Evolutionary conservation across 495 filamentous ascomycete genomes (phyloP).

Genomic region (Podospora bellae-mahoneyi): DNA sequence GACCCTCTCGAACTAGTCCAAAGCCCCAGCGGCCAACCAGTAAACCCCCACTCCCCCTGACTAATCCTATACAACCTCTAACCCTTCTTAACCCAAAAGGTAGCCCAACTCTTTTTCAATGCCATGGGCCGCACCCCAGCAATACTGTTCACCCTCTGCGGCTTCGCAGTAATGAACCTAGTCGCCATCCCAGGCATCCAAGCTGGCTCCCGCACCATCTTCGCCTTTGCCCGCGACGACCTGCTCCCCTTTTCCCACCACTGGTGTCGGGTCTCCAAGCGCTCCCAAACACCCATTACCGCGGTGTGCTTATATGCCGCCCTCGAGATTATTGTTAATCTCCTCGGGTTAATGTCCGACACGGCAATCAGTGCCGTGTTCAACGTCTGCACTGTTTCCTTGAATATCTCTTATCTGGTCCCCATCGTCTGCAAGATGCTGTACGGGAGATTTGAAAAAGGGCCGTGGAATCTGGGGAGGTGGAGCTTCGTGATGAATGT

Average conservation of each 20-base stretch:
- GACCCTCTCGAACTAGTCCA: constrained; percentile 44
- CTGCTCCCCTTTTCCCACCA: constrained; percentile 53
- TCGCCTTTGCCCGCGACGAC: constrained; percentile 59
- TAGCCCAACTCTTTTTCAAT: constrained; percentile 63
- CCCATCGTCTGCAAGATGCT: constrained; percentile 60
- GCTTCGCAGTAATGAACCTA: constrained; percentile 57
- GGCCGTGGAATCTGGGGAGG: constrained; percentile 59
- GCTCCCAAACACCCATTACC: constrained; percentile 57
- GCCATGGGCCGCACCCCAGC: constrained; percentile 56
- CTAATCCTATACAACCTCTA: not conserved
- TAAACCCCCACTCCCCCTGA: constrained; percentile 1
- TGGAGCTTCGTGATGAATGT: constrained; percentile 46
- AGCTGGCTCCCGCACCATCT: constrained; percentile 58
- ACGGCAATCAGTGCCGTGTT: constrained; percentile 61
- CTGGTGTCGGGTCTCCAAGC: constrained; percentile 53
- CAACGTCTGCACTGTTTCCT: constrained; percentile 59
- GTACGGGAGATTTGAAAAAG: constrained; percentile 54
- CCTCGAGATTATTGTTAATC: constrained; percentile 57
- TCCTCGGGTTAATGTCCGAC: constrained; percentile 61
- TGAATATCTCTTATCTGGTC: constrained; percentile 62
- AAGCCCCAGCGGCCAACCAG: constrained; percentile 53
- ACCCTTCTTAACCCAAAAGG: constrained; percentile 9
- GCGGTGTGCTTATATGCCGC: constrained; percentile 59
- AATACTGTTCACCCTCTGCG: constrained; percentile 58
- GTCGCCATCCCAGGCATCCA: constrained; percentile 62